Evolutionary conservation across 345 rosid species (phyloP).

Genomic region (Gossypium mustelinum): DNA sequence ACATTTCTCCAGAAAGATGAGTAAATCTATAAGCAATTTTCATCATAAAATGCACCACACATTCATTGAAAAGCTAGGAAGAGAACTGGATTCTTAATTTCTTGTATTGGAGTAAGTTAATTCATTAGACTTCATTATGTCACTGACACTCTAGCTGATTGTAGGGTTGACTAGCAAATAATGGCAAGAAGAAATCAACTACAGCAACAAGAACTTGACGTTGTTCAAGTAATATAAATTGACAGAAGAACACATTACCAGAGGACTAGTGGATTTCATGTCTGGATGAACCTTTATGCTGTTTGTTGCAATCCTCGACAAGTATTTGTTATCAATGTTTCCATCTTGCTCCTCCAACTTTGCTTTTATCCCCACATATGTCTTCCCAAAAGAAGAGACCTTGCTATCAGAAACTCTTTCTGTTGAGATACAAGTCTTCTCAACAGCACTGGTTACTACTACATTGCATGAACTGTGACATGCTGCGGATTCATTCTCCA

Average conservation of each 20-base stretch:
- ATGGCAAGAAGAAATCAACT: neutral
- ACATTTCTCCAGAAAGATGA: neutral
- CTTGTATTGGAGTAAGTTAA: neutral
- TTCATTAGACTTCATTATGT: neutral
- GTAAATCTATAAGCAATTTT: neutral
- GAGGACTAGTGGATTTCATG: slow-evolving; percentile 27
- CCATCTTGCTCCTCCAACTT: slow-evolving; percentile 26
- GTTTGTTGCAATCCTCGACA: slow-evolving; percentile 16
- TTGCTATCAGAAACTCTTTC: slow-evolving; percentile 32
- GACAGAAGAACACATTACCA: slow-evolving; percentile 29
- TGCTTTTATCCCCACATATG: slow-evolving; percentile 17
- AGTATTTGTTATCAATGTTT: slow-evolving; percentile 20
- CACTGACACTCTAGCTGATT: neutral
- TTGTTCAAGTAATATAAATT: neutral
- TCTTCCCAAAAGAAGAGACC: slow-evolving; percentile 25
- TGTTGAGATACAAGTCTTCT: slow-evolving; percentile 14
- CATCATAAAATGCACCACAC: neutral
- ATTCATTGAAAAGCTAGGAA: neutral
- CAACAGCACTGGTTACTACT: slow-evolving; percentile 21
- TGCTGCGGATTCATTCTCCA: slow-evolving; percentile 32
- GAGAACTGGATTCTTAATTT: neutral
- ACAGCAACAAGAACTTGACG: neutral
- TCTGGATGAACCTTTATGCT: slow-evolving; percentile 25
- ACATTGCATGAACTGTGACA: slow-evolving; percentile 27
- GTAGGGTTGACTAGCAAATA: neutral